Evolutionary conservation across 1,139 yeast genomes (phyloP).

Genomic region (Yamadazyma friedrichii): DNA sequence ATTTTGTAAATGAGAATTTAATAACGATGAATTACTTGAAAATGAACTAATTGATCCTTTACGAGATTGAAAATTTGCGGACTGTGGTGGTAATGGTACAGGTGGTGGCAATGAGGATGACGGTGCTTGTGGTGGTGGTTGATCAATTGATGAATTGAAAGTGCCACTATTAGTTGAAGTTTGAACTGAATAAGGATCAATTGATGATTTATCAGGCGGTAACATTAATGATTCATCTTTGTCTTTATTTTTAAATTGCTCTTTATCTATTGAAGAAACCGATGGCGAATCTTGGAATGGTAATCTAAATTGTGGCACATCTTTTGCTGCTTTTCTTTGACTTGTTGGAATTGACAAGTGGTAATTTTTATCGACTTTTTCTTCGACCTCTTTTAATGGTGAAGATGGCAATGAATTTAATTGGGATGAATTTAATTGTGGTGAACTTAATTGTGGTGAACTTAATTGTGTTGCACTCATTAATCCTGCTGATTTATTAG

Average conservation of each 20-base stretch:
- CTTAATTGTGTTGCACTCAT: not conserved
- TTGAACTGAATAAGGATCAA: slow-evolving; percentile 20
- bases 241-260: slow-evolving; percentile 6
- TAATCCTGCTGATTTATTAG: slow-evolving; percentile 1
- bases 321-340: slow-evolving; percentile 27
- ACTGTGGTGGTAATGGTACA: slow-evolving; percentile 1
- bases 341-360: slow-evolving; percentile 25
- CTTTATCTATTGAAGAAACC: slow-evolving; percentile 1
- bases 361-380: slow-evolving; percentile 14
- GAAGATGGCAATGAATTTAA: slow-evolving; percentile 1
- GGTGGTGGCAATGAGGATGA: not conserved
- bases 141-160: slow-evolving; percentile 7
- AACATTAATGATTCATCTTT: slow-evolving; percentile 11
- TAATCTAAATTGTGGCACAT: slow-evolving; percentile 53
- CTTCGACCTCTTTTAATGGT: slow-evolving; percentile 1
- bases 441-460: not conserved
- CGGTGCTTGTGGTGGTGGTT: not conserved
- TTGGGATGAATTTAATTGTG: not conserved
- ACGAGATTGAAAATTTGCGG: slow-evolving; percentile 12
- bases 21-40: slow-evolving; percentile 27
- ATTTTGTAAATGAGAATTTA: slow-evolving; percentile 36
- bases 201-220: slow-evolving; percentile 16
- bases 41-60: slow-evolving; percentile 31
- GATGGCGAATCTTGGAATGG: slow-evolving; percentile 53
- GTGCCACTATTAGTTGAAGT: not conserved